Evolutionary conservation across 139 green algal genomes (phyloP).

Genomic region (Pseudopediastrum boryanum): DNA sequence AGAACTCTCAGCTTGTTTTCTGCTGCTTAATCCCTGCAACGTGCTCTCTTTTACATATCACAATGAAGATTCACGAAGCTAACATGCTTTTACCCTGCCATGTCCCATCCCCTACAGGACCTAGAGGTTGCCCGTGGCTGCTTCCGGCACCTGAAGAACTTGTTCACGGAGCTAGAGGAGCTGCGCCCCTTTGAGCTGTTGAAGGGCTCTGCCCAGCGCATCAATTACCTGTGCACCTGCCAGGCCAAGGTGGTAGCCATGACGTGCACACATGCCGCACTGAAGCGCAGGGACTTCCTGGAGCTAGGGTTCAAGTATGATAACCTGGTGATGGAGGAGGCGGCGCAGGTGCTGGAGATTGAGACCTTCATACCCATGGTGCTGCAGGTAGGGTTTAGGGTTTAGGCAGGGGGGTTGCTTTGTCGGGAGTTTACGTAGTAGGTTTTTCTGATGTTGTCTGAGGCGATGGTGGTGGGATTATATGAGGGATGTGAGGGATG

Average conservation of each 20-base stretch:
- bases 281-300: constrained; percentile 97
- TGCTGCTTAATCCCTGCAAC: no score
- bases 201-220: constrained; percentile 49
- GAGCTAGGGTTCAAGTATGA: constrained; percentile 96
- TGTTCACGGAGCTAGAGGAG: constrained; percentile 98
- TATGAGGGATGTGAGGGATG: no score
- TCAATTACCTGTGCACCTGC: constrained; percentile 97
- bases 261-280: constrained; percentile 98
- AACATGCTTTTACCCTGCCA: neutral
- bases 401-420: neutral
- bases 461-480: neutral
- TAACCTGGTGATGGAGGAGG: constrained; percentile 98
- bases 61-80: no score
- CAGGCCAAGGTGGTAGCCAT: constrained; percentile 99
- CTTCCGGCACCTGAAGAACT: constrained; percentile 86
- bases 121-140: constrained; percentile 77
- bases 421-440: neutral
- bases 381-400: constrained; percentile 59
- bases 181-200: constrained; percentile 97
- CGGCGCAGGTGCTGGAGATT: constrained; percentile 94
- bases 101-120: constrained; percentile 35
- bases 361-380: constrained; percentile 99
- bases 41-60: no score
- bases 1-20: no score
- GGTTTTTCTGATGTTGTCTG: neutral